Evolutionary conservation across 352 stramenopile species (phyloP), one percentile per base, ranked within the genome.

Genomic region (Thraustotheca clavata): DNA sequence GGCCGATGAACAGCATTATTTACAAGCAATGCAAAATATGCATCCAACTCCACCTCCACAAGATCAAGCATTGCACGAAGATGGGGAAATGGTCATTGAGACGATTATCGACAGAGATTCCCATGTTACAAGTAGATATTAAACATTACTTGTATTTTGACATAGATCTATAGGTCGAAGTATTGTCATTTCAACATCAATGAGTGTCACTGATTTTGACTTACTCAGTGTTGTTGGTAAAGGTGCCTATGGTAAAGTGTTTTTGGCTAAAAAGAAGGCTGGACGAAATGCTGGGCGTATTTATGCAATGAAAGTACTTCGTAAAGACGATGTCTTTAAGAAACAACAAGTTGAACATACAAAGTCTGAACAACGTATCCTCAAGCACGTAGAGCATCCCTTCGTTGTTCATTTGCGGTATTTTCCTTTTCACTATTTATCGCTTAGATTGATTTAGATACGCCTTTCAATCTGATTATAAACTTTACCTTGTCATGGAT

Each of bases 281-380:
- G 82, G 77, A 0, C 76, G 77, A 41, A 88, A 90, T 67, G 52
- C 77, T 1, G 84, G 83, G 0, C 72, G 79, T 26, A 75, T 93
- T 47, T 95, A 93, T 72, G 86, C 86, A n/a, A 94, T 94, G 84
- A 95, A 95, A 67, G 85, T 95, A 33, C 67, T 94, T 49, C 75
- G 79, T 11, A 95, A 95, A 68, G 73, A 89, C 43, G 76, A 93
- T 49, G 83, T 95, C 39, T 89, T 93, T 63, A 78, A 80, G 62
- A 91, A 93, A 63, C 84, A 91, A 46, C 86, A 91, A 62, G 79
- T 93, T 1, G 83, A 93, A 55, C 81, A 92, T 68, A 94, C 85
- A 43, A 95, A 91, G 70, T 91, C 83, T 36, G 86, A 95, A 71
- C 85, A 89, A 70, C 80, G 82, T 26, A 94, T 95, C 67, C 71